Percentiles rank a stretch among this genome's conserved stretches.
Conservation (phyloP, 2,329 filamentous ascomycete species). For the Fusarium torulosum region DNA sequence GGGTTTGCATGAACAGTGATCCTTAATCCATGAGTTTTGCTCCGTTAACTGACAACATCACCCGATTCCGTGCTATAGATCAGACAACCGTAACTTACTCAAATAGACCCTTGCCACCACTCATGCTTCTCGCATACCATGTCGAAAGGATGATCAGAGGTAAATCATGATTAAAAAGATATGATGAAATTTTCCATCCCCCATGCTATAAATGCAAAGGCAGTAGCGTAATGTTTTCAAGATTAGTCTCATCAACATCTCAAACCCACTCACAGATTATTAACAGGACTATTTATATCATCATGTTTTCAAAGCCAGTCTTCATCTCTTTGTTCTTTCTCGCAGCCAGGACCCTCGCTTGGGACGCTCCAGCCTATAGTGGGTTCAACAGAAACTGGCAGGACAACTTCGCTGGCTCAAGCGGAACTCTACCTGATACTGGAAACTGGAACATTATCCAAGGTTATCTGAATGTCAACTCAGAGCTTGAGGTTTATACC, state of each 20-base stretch:
- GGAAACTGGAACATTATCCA: slow-evolving; percentile 61
- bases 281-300: neutral
- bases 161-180: too few relatives aligned
- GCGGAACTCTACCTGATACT: slow-evolving; percentile 54
- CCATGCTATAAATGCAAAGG: neutral
- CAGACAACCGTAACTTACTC: too few relatives aligned
- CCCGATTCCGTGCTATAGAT: too few relatives aligned
- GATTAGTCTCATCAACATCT: neutral
- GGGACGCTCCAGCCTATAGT: slow-evolving; percentile 53
- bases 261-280: neutral
- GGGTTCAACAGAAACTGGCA: slow-evolving; percentile 60
- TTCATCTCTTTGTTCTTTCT: neutral
- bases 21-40: too few relatives aligned
- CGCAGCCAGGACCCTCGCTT: slow-evolving; percentile 12
- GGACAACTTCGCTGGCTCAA: slow-evolving; percentile 59
- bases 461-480: slow-evolving; percentile 58
- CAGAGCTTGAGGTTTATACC: slow-evolving; percentile 62
- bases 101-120: neutral
- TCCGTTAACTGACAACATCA: too few relatives aligned
- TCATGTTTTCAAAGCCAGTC: slow-evolving; percentile 13
- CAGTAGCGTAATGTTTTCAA: neutral
- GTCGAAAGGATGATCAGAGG: too few relatives aligned
- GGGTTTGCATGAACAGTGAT: neutral
- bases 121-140: too few relatives aligned
- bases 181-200: neutral